phyloP scores from a whole-genome alignment of 805 yeast genomes.

The Limtongia smithiae region DNA sequence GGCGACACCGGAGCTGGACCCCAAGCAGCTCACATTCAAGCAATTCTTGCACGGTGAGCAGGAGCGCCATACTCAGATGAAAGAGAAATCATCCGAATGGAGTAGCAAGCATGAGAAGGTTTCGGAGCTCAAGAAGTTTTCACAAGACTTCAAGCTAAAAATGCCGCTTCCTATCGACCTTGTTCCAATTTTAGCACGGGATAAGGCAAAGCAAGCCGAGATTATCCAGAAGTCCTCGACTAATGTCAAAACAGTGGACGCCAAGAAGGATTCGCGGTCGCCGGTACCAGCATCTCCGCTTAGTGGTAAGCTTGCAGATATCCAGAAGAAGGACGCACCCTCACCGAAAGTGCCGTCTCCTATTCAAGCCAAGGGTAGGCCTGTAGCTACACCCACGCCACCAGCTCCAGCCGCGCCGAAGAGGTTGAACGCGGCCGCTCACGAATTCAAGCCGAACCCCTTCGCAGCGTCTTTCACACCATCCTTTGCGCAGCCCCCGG shows the following conservation, averaged over 20 bases:
- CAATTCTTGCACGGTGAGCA: conserved; percentile 37
- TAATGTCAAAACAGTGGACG: conserved; percentile 21
- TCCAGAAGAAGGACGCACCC: conserved; percentile 8
- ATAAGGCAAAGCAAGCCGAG: conserved; percentile 61
- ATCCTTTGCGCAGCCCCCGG: conserved; percentile 24
- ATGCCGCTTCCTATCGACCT: conserved; percentile 57
- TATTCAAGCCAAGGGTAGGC: conserved; percentile 13
- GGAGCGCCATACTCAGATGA: conserved; percentile 35
- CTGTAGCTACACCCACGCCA: conserved; percentile 23
- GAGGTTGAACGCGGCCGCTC: conserved; percentile 55
- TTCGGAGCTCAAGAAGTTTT: conserved; percentile 62
- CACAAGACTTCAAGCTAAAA: conserved; percentile 69
- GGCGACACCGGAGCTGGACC: background rate
- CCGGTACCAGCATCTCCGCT: conserved; percentile 15
- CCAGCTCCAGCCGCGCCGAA: conserved; percentile 37
- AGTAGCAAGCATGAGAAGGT: conserved; percentile 36
- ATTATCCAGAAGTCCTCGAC: conserved; percentile 40
- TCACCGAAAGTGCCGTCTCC: conserved; percentile 16
- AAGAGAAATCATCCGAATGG: conserved; percentile 31
- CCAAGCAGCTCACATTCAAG: conserved; percentile 33
- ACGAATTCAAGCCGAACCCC: conserved; percentile 66
- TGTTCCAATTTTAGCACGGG: conserved; percentile 67
- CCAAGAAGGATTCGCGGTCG: conserved; percentile 5
- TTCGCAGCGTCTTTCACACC: conserved; percentile 67
- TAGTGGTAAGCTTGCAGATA: conserved; percentile 12